A percentile compares a stretch with the other conserved stretches of the same genome.
phyloP scores from a whole-genome alignment of 108 stramenopile species.

The Schizochytrium sp. region DNA sequence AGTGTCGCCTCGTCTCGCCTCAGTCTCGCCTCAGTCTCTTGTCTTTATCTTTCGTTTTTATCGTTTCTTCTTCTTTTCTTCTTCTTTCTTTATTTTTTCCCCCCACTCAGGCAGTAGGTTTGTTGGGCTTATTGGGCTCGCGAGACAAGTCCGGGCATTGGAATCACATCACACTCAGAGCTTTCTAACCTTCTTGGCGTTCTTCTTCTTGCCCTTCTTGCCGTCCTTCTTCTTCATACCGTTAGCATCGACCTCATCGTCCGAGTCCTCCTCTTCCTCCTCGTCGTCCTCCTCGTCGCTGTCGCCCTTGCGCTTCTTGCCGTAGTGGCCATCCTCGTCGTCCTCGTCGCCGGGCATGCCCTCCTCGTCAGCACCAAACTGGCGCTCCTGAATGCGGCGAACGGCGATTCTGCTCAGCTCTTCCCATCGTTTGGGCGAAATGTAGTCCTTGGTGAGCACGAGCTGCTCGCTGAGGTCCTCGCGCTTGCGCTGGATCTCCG shows the following conservation, averaged over 20 bases:
- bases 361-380: background rate
- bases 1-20: no score
- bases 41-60: no score
- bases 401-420: background rate
- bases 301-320: background rate
- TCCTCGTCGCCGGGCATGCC: background rate
- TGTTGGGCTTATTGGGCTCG: no score
- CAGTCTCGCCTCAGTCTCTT: no score
- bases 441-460: background rate
- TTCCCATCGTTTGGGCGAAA: background rate
- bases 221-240: background rate
- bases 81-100: no score
- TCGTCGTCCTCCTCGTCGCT: background rate
- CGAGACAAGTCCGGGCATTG: no score
- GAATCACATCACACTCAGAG: background rate
- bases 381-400: background rate
- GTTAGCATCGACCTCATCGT: background rate
- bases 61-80: no score
- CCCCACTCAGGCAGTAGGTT: no score
- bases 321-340: background rate
- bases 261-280: background rate
- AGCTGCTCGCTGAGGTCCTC: background rate
- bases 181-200: background rate
- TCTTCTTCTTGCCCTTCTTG: background rate
- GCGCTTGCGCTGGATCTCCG: background rate